phyloP scores from a whole-genome alignment of 176 grass and related monocot species.

The Otatea glauca region DNA sequence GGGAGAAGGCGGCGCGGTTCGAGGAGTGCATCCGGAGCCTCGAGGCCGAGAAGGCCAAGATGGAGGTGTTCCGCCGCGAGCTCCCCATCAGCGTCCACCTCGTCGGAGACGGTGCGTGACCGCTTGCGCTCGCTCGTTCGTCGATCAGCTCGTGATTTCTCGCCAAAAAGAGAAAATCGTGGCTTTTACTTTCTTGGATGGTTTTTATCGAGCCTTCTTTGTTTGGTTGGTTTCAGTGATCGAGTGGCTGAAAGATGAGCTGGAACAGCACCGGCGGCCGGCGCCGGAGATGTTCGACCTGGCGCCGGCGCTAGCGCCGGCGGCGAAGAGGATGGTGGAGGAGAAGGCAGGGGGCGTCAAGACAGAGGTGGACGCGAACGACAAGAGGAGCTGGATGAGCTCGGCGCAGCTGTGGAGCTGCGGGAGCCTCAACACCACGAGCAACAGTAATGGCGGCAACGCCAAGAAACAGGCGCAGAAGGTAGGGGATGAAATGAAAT shows the following conservation, averaged over 20 bases:
- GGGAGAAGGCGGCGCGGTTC: constrained; percentile 54
- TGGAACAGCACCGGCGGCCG: constrained; percentile 42
- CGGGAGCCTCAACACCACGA: constrained; percentile 33
- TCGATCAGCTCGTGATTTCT: neutral
- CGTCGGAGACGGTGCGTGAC: constrained; percentile 59
- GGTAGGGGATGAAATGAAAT: constrained; percentile 39
- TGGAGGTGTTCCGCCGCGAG: constrained; percentile 83
- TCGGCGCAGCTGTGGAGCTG: constrained; percentile 89
- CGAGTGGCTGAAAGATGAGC: constrained; percentile 71
- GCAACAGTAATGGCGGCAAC: constrained; percentile 37
- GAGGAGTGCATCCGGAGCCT: constrained; percentile 71
- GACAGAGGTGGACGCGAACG: constrained; percentile 57
- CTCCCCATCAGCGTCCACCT: constrained; percentile 90
- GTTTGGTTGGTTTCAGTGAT: constrained; percentile 52
- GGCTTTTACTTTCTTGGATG: neutral
- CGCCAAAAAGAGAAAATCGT: no score
- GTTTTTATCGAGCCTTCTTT: neutral
- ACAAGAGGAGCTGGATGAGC: constrained; percentile 95
- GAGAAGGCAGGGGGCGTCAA: constrained; percentile 27
- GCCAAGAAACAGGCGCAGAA: constrained; percentile 32
- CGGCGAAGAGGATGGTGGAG: constrained; percentile 41
- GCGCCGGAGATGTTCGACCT: constrained; percentile 11
- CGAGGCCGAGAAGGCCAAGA: constrained; percentile 86
- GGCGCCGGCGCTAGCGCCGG: constrained; percentile 24
- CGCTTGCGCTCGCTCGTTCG: neutral